Percentiles rank a stretch among this genome's conserved stretches.
Evolutionary conservation across 257 asterid species (phyloP).

Genomic region (Henckelia pumila): DNA sequence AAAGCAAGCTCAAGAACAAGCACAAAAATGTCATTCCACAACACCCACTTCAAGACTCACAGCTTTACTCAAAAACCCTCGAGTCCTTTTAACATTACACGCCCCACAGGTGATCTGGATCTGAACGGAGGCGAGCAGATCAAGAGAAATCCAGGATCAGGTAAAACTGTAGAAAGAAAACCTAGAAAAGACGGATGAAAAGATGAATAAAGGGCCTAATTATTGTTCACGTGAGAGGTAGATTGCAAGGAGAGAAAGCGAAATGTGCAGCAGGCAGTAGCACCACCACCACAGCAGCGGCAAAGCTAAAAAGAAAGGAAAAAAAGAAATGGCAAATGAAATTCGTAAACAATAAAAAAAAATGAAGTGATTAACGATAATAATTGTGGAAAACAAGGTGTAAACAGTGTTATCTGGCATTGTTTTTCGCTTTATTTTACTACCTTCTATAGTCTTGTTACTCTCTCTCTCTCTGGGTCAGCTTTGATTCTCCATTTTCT

Average conservation of each 20-base stretch:
- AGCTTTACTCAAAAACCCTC: constrained; percentile 23
- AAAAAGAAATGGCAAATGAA: not conserved
- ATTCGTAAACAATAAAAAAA: too few species aligned
- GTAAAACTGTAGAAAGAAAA: constrained; percentile 16
- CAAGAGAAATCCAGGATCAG: constrained; percentile 38
- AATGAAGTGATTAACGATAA: not conserved
- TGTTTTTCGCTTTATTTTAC: not conserved
- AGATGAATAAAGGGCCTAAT: constrained; percentile 36
- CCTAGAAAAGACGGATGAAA: constrained; percentile 8
- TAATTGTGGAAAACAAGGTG: not conserved
- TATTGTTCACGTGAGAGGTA: constrained; percentile 63
- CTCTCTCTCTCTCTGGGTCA: not conserved
- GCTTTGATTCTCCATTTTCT: constrained; percentile 3
- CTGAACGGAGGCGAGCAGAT: constrained; percentile 40
- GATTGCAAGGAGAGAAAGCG: constrained; percentile 64
- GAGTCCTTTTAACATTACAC: constrained; percentile 22
- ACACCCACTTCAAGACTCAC: constrained; percentile 29
- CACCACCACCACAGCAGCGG: constrained; percentile 39
- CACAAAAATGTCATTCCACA: constrained; percentile 20
- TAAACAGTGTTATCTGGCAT: not conserved
- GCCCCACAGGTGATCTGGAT: constrained; percentile 32
- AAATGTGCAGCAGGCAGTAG: constrained; percentile 50
- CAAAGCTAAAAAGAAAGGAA: constrained; percentile 26
- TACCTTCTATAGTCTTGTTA: not conserved
- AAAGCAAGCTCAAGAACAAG: constrained; percentile 27